Conservation (phyloP, 1,139 yeast genomes). For the Zhuliangozyma blackwelliae region DNA sequence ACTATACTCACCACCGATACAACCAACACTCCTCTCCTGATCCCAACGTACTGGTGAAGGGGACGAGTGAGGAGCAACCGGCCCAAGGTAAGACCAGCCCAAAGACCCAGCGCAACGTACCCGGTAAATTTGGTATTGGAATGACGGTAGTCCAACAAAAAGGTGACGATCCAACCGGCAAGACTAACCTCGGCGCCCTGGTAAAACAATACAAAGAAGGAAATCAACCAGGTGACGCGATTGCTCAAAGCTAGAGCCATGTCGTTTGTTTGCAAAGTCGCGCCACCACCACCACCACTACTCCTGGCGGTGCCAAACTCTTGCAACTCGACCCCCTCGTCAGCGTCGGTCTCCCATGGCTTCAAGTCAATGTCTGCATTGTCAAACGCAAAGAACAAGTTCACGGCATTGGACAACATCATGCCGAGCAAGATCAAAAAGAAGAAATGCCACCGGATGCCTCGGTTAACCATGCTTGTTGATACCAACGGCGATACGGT, state of each 20-base stretch:
- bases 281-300: conserved; percentile 1
- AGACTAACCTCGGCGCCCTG: conserved; percentile 67
- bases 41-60: conserved; percentile 40
- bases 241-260: conserved; percentile 34
- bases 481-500: conserved; percentile 56
- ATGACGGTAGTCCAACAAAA: conserved; percentile 50
- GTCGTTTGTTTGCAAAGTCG: conserved; percentile 1
- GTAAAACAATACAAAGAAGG: conserved; percentile 54
- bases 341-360: conserved; percentile 27
- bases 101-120: conserved; percentile 65
- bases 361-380: conserved; percentile 42
- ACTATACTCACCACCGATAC: conserved; percentile 29
- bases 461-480: conserved; percentile 47
- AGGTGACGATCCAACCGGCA: conserved; percentile 73
- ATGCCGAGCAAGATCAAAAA: conserved; percentile 46
- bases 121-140: conserved; percentile 47
- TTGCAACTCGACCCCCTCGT: background rate
- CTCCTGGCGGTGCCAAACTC: background rate
- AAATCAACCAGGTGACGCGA: conserved; percentile 49
- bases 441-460: conserved; percentile 50
- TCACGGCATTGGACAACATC: conserved; percentile 21
- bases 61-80: conserved; percentile 45
- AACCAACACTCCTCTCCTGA: conserved; percentile 43
- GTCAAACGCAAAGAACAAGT: conserved; percentile 33
- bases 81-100: conserved; percentile 69